These are phyloP conservation scores for Cylindrotheca fusiformis DNA, from an alignment of 108 stramenopile species.

Conservation along the genomic window DNA sequence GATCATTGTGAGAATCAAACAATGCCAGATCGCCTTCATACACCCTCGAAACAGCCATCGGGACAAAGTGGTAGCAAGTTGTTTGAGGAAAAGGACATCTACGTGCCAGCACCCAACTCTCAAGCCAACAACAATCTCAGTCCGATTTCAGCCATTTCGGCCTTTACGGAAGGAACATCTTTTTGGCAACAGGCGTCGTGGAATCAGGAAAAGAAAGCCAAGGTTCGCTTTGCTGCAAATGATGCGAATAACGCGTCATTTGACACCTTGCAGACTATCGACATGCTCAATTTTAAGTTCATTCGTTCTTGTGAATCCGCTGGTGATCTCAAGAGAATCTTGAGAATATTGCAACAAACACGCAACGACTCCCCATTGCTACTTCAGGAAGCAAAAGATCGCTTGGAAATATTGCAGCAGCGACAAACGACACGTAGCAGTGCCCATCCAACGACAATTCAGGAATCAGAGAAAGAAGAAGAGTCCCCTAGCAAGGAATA, in stretches of 20 bases:
- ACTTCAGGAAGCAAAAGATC: constrained; percentile 11
- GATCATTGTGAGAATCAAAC: not conserved
- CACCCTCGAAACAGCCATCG: not conserved
- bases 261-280: constrained; percentile 22
- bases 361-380: constrained; percentile 18
- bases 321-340: constrained; percentile 12
- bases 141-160: constrained; percentile 28
- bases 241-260: constrained; percentile 1
- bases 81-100: not conserved
- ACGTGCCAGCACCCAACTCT: not conserved
- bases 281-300: constrained; percentile 34
- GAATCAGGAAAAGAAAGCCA: not conserved
- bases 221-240: no score
- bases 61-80: not conserved
- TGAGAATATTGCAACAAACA: constrained; percentile 13
- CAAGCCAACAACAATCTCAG: constrained; percentile 9
- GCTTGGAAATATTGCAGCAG: constrained; percentile 6
- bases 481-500: constrained; percentile 4
- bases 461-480: not conserved
- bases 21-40: not conserved
- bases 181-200: not conserved
- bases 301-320: constrained; percentile 11
- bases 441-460: not conserved
- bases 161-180: constrained; percentile 11
- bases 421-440: not conserved